Conservation (phyloP, 83 land plant species). For the Diphasiastrum complanatum region DNA sequence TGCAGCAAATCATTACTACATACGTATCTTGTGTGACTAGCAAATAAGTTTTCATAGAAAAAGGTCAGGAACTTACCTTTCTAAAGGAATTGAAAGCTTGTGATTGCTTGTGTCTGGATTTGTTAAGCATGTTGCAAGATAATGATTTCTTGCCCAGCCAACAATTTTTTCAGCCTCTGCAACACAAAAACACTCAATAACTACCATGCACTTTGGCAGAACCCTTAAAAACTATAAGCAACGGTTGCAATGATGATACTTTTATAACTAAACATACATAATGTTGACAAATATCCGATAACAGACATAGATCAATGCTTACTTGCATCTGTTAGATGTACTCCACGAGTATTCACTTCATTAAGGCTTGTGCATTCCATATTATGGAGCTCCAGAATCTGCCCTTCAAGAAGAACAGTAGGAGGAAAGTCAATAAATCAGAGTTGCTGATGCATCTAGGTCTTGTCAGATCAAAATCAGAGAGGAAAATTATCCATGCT, state of each 20-base stretch:
- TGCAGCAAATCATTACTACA: too few relatives aligned
- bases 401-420: constrained; percentile 3
- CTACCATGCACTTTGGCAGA: neutral
- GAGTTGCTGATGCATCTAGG: neutral
- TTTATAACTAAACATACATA: neutral
- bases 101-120: constrained; percentile 20
- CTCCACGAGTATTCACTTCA: constrained; percentile 7
- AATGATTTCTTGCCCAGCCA: constrained; percentile 40
- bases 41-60: too few relatives aligned
- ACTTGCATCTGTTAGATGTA: constrained; percentile 17
- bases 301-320: neutral
- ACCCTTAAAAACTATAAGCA: neutral
- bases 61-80: constrained; percentile 19
- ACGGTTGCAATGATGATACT: neutral
- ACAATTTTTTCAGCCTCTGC: constrained; percentile 35
- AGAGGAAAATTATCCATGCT: too few relatives aligned
- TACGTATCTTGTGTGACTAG: too few relatives aligned
- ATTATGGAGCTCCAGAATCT: constrained; percentile 24
- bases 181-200: neutral
- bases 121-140: constrained; percentile 14
- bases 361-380: constrained; percentile 22
- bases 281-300: neutral
- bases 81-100: constrained; percentile 27
- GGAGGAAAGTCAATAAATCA: neutral
- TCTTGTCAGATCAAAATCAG: too few relatives aligned